Conservation (phyloP, 371 early-diverging fungal species). For the Dichotomocladium elegans region DNA sequence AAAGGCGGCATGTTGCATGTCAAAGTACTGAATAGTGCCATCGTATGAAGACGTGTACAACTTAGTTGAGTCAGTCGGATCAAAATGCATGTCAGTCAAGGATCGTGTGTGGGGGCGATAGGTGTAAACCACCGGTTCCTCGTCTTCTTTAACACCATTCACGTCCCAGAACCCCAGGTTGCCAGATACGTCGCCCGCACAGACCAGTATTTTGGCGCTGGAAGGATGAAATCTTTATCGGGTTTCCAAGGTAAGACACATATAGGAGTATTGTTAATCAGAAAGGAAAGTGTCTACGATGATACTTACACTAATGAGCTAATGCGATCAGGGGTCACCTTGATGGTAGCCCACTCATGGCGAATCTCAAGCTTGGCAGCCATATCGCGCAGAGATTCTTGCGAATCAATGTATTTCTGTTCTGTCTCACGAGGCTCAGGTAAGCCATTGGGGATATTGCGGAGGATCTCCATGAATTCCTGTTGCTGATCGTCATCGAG, state of each 20-base stretch:
- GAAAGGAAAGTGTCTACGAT: neutral
- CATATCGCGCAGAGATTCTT: constrained; percentile 12
- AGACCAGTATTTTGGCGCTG: constrained; percentile 50
- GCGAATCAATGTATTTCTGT: constrained; percentile 8
- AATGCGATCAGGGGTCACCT: constrained; percentile 57
- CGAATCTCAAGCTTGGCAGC: constrained; percentile 20
- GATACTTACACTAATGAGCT: constrained; percentile 35
- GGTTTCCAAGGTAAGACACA: constrained; percentile 10
- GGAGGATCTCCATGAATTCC: constrained; percentile 17
- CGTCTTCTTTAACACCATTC: constrained; percentile 37
- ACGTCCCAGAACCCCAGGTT: constrained; percentile 69
- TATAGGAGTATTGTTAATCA: no score
- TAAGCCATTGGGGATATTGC: constrained; percentile 17
- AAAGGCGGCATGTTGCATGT: constrained; percentile 55
- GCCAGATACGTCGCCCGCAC: constrained; percentile 62
- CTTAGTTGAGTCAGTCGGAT: constrained; percentile 44
- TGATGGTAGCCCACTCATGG: constrained; percentile 54
- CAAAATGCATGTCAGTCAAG: constrained; percentile 52
- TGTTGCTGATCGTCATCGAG: constrained; percentile 22
- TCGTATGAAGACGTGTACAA: constrained; percentile 65
- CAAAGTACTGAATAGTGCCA: constrained; percentile 58
- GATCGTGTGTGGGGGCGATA: constrained; percentile 61
- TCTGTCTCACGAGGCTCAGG: constrained; percentile 8
- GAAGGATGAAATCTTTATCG: constrained; percentile 69
- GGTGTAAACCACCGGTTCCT: constrained; percentile 48